Evolutionary conservation across 768 basidiomycete species (phyloP).

Genomic region (Kwoniella dendrophila): DNA sequence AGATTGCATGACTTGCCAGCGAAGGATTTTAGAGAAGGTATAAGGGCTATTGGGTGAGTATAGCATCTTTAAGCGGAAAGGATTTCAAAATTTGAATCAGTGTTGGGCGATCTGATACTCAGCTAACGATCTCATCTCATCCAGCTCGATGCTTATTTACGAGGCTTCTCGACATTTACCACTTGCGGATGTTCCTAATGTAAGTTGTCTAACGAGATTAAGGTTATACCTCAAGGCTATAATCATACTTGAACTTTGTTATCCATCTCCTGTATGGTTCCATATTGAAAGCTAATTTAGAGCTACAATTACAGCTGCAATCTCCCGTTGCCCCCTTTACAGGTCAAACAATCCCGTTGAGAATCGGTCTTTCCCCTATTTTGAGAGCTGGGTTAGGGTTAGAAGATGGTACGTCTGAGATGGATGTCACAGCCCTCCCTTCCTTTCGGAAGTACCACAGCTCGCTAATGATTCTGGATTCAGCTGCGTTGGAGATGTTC

Average conservation of each 20-base stretch:
- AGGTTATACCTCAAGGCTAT: no score
- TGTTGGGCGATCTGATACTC: neutral
- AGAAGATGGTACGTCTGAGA: constrained; percentile 62
- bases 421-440: neutral
- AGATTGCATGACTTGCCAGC: constrained; percentile 47
- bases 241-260: neutral
- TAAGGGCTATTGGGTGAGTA: constrained; percentile 44
- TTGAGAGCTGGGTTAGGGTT: constrained; percentile 91
- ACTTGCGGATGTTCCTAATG: constrained; percentile 33
- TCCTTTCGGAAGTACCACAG: neutral
- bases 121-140: neutral
- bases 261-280: no score
- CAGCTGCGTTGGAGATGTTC: constrained; percentile 76
- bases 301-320: constrained; percentile 58
- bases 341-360: constrained; percentile 72
- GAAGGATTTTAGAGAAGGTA: constrained; percentile 48
- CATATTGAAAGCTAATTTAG: no score
- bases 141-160: constrained; percentile 44
- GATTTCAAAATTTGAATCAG: no score
- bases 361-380: constrained; percentile 85
- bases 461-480: neutral
- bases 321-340: constrained; percentile 79
- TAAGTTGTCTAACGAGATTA: constrained; percentile 8
- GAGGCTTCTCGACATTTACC: constrained; percentile 43
- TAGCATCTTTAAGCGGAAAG: neutral